phyloP scores from a whole-genome alignment of 129 eudicot genomes.

The Flaveria robusta region DNA sequence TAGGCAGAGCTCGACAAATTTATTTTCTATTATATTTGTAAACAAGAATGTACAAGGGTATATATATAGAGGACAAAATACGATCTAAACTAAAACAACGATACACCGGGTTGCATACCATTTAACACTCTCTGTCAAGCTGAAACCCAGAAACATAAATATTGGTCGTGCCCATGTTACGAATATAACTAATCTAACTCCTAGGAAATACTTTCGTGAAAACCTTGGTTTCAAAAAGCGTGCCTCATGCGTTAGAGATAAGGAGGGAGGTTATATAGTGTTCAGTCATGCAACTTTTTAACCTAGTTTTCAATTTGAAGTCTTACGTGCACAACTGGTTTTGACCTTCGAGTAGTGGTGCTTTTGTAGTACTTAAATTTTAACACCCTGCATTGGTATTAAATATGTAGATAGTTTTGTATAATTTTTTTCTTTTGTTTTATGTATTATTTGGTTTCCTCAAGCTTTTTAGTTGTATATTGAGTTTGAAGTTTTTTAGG shows the following conservation, averaged over 20 bases:
- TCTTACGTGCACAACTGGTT: too few species aligned
- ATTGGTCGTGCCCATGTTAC: not conserved
- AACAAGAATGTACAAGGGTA: not conserved
- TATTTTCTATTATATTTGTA: not conserved
- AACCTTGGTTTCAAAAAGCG: not conserved
- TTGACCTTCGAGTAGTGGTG: too few species aligned
- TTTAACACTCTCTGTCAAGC: not conserved
- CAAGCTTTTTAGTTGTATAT: not conserved
- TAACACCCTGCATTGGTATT: too few species aligned
- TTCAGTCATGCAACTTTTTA: too few species aligned
- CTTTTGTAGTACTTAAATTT: too few species aligned
- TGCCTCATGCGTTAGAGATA: too few species aligned
- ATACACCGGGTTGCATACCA: not conserved
- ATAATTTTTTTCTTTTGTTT: not conserved
- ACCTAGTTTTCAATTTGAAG: too few species aligned
- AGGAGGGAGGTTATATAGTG: too few species aligned
- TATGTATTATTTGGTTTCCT: not conserved
- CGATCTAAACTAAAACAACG: not conserved
- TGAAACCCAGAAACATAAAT: not conserved
- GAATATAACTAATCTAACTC: not conserved
- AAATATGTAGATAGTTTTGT: too few species aligned
- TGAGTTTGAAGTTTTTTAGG: not conserved
- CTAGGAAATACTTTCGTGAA: not conserved
- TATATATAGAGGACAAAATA: not conserved
- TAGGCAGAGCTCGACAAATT: not conserved